A percentile compares a stretch with the other conserved stretches of the same genome.
phyloP scores from a whole-genome alignment of 164 flowering plant species.

The Stephania cephalantha region DNA sequence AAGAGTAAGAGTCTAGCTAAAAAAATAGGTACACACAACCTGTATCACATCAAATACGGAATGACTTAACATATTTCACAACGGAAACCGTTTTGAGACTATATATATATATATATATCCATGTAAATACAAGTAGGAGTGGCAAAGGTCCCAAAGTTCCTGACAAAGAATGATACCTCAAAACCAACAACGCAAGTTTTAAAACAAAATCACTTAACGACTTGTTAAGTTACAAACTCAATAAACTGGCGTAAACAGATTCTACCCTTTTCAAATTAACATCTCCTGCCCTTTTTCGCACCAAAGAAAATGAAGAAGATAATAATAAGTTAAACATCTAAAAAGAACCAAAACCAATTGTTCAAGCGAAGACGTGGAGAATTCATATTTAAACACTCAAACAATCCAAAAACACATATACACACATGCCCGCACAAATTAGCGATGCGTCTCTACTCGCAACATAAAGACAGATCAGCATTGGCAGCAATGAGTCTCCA shows the following conservation, averaged over 20 bases:
- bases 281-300: not conserved
- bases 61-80: not conserved
- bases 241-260: not conserved
- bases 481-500: too few relatives aligned
- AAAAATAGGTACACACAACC: not conserved
- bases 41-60: not conserved
- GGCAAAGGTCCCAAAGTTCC: not conserved
- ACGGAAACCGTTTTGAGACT: not conserved
- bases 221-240: not conserved
- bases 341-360: not conserved
- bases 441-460: not conserved
- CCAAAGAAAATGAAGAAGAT: not conserved
- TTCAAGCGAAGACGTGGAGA: not conserved
- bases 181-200: not conserved
- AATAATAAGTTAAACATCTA: not conserved
- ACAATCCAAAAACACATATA: not conserved
- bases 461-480: not conserved
- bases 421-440: not conserved
- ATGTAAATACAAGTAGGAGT: not conserved
- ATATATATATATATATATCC: not conserved
- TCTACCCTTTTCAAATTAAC: not conserved
- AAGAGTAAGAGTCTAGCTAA: constrained; percentile 2
- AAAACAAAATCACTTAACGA: not conserved
- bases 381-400: not conserved
- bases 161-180: not conserved